Evolutionary conservation across 176 grass and related monocot species (phyloP), one percentile per base, ranked within the genome.

Genomic region (Metroxylon sagu): DNA sequence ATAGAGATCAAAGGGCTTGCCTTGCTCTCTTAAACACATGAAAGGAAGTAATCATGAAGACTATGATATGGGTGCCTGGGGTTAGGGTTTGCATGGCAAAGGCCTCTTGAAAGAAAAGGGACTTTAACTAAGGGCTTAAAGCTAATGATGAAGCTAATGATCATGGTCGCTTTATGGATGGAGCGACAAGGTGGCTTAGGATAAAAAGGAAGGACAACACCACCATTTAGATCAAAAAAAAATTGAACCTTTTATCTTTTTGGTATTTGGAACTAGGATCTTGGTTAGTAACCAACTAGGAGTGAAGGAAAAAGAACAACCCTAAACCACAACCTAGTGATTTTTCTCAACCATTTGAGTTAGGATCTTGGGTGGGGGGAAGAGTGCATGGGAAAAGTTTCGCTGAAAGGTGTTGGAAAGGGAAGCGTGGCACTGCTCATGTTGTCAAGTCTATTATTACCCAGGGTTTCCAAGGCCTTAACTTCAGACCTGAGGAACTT

Each of bases 221-320:
- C 21, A 6, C 55, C 60, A 67, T 78, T 81, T 79, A 23, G 73
- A 75, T 73, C 31, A 69, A 12, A 7, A 12, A 72, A 83, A 84
- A 70, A 10, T 48, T 16, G 6, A 66, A 43, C 59, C 79, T 85
- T 77, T 78, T 49, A 64, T 49, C 71, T 64, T 58, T 76, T 84
- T 74, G 72, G 76, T 49, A 52, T 65, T 71, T 64, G 80, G 77
- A 75, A 80, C 74, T 66, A 70, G 76, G 68, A 76, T 78, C 77
- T 79, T 59, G 63, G 72, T 71, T 76, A 64, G 52, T 51, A 65
- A 78, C 71, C 71, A 78, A 71, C 59, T 78, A 56, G 51, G 59
- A 19, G 82, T 74, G 31, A 16, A 68, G 58, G 57, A 52, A 59
- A 56, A 54, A 43, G 60, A 61, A 6, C 15, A 16, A 5, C 15